Evolutionary conservation across 495 filamentous ascomycete species (phyloP).

Genomic region (Jackrogersella minutella): DNA sequence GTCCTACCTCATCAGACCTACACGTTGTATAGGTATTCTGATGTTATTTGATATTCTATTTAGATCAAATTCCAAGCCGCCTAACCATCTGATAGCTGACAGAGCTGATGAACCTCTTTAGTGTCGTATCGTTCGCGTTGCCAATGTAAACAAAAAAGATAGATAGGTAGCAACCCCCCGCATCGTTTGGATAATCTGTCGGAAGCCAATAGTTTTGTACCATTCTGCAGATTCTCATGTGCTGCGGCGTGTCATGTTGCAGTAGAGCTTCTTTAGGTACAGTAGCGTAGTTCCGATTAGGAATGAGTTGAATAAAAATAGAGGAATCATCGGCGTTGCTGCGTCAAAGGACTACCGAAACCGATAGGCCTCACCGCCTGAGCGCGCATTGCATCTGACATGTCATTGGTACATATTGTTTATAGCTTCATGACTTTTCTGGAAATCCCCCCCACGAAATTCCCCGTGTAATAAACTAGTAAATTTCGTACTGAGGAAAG

Average conservation of each 20-base stretch:
- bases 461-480: slow-evolving; percentile 1
- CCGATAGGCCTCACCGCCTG: slow-evolving; percentile 29
- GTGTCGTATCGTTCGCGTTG: slow-evolving; percentile 12
- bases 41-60: background rate
- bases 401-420: slow-evolving; percentile 36
- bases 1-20: background rate
- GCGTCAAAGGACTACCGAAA: slow-evolving; percentile 24
- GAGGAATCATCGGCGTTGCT: slow-evolving; percentile 24
- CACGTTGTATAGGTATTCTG: background rate
- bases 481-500: slow-evolving; percentile 13
- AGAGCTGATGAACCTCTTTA: no score
- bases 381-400: slow-evolving; percentile 15
- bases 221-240: slow-evolving; percentile 13
- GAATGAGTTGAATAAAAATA: slow-evolving; percentile 24
- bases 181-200: slow-evolving; percentile 19
- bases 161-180: background rate
- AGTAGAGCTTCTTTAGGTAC: slow-evolving; percentile 30
- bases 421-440: slow-evolving; percentile 25
- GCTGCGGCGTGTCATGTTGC: slow-evolving; percentile 35
- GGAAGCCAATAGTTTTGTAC: slow-evolving; percentile 24
- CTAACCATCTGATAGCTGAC: no score
- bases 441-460: slow-evolving; percentile 17
- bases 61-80: slow-evolving; percentile 1
- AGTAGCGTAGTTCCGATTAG: slow-evolving; percentile 32
- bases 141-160: slow-evolving; percentile 30